phyloP scores from a whole-genome alignment of 768 basidiomycete species.

The Brasilioporus rufonigricans region DNA sequence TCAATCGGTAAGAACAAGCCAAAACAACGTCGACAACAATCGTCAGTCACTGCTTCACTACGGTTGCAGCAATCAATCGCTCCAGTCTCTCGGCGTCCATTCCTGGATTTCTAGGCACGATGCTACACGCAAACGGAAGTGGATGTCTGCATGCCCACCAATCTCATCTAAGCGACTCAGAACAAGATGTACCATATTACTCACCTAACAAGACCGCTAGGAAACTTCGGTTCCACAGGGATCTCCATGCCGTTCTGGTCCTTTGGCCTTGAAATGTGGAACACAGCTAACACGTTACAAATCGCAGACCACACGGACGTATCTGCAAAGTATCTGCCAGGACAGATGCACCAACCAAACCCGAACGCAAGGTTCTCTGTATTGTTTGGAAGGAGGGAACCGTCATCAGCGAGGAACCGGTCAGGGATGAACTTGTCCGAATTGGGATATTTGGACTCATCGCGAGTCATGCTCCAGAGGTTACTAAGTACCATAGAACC shows the following conservation, averaged over 20 bases:
- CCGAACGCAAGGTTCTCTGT: constrained; percentile 12
- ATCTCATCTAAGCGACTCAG: neutral
- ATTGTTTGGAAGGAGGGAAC: neutral
- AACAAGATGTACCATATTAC: neutral
- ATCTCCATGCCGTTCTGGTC: neutral
- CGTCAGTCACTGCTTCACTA: neutral
- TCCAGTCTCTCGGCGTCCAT: neutral
- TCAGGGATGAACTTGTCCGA: neutral
- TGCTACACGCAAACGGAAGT: neutral
- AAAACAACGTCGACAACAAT: too few relatives aligned
- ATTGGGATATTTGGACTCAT: constrained; percentile 1
- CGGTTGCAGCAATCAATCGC: neutral
- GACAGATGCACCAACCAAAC: constrained; percentile 26
- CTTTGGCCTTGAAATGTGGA: neutral
- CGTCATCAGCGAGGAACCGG: neutral
- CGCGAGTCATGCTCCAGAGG: neutral
- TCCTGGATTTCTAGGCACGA: neutral
- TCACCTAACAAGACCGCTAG: neutral
- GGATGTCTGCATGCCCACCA: neutral
- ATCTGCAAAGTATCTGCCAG: constrained; percentile 20
- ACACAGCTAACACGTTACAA: constrained; percentile 1
- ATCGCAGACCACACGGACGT: constrained; percentile 5
- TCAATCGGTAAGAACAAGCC: too few relatives aligned
- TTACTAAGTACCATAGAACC: neutral
- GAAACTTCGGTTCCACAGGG: neutral